Evolutionary conservation across 2,329 filamentous ascomycete species (phyloP).

Genomic region (Septoria petroselini): DNA sequence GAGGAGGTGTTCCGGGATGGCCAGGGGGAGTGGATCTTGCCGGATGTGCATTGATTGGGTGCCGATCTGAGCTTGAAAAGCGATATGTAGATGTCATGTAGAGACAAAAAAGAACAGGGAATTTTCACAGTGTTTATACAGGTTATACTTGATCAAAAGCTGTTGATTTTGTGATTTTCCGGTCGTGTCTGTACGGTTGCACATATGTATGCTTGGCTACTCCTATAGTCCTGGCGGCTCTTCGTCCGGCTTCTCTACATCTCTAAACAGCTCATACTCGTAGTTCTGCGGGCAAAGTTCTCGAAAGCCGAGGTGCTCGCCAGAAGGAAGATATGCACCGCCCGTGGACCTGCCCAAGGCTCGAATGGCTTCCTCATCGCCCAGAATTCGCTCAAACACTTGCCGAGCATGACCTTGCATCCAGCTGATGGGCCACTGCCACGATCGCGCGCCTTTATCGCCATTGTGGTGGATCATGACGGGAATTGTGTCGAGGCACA

Average conservation of each 20-base stretch:
- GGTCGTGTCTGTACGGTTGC: too few species aligned
- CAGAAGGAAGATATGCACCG: constrained; percentile 43
- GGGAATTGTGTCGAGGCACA: constrained; percentile 29
- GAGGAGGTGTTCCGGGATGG: constrained; percentile 48
- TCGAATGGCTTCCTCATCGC: constrained; percentile 24
- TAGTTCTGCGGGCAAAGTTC: constrained; percentile 24
- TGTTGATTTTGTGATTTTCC: too few species aligned
- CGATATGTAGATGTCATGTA: not conserved
- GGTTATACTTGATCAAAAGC: too few species aligned
- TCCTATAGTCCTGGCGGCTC: constrained; percentile 3
- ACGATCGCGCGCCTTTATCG: constrained; percentile 22
- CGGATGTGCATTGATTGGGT: constrained; percentile 13
- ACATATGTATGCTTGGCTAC: not conserved
- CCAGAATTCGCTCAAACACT: constrained; percentile 30
- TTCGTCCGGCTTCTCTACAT: constrained; percentile 16
- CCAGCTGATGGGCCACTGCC: constrained; percentile 22
- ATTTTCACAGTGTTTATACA: too few species aligned
- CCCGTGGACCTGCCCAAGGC: constrained; percentile 35
- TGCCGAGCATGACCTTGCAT: constrained; percentile 22
- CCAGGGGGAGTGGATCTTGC: constrained; percentile 38
- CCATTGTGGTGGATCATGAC: constrained; percentile 34
- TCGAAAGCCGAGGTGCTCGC: constrained; percentile 34
- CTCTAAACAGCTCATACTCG: constrained; percentile 25
- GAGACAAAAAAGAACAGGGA: not conserved
- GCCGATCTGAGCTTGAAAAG: not conserved